Base-by-base conservation (phyloP, 2,329 filamentous ascomycete species). In the Exophiala xenobiotica region DNA sequence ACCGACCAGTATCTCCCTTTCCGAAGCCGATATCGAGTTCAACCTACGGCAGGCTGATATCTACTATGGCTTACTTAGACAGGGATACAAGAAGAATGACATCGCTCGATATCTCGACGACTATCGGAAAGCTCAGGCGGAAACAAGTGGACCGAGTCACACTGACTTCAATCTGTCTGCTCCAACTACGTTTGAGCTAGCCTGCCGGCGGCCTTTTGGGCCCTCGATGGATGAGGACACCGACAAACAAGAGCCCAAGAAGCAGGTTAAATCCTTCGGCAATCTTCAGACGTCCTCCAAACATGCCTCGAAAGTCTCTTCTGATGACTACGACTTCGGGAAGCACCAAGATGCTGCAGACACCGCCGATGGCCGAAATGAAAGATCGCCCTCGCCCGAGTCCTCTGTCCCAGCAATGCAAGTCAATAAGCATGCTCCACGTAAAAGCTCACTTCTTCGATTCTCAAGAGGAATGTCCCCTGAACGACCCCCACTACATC, bases 1-100 rank as follows among this genome's bases (percentile, higher is more conserved):
- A 12, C 63, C 67, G 27, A 69, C 67, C 6, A 56, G 63, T 24
- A 66, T 72, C 40, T 46, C 49, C 19, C 56, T 71, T 22, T 62
- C 61, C 1, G 63, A 68, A 14, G 56, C 64, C 16, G 69, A 72
- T 51, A 24, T 71, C 18, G 59, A 65, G 23, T 62, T 55, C 49
- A 62, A 66, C 37, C 57, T 71, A 14, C 61, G 64, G 29, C 56
- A 61, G 38, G 42, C 58, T 44, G 49, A 61, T 9, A 59, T 59
- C 35, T 57, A 59, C 27, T 50, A 58, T 35, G 56, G 58, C 38
- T 42, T 63, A 18, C 39, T 57, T 18, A 56, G 46, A 38, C 59
- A 61, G 37, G 59, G 61, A 19, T 63, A 59, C 56, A 60, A 54
- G 44, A 58, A 53, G 41, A 23, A 58, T 8, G 57, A 62, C 18